These are phyloP conservation scores for Tolypocladium ovalisporum DNA, from an alignment of 2,329 filamentous ascomycete genomes.

Conservation along the genomic window DNA sequence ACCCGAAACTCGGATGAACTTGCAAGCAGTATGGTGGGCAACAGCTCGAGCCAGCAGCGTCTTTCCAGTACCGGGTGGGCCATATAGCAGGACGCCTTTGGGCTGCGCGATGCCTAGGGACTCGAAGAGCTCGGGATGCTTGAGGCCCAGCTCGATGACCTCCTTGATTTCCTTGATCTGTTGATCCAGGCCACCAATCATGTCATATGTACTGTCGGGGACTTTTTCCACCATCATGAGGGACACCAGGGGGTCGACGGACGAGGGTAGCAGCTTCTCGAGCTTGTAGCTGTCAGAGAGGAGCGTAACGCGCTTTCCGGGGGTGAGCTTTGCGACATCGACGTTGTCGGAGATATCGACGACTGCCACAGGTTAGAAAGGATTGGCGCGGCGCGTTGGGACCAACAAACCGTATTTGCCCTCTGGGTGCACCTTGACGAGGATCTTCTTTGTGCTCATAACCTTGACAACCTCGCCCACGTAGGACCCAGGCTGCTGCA, in stretches of 20 bases:
- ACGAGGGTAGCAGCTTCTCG: conserved; percentile 96
- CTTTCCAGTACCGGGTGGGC: conserved; percentile 93
- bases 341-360: conserved; percentile 93
- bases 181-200: conserved; percentile 97
- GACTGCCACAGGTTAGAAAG: conserved; percentile 41
- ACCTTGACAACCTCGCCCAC: conserved; percentile 99
- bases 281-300: conserved; percentile 97
- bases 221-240: conserved; percentile 99
- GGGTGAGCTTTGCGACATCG: conserved; percentile 89
- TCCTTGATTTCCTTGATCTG: conserved; percentile 99
- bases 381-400: background rate
- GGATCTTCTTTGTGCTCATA: conserved; percentile 98
- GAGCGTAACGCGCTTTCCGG: conserved; percentile 93
- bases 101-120: conserved; percentile 97
- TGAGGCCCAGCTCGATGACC: conserved; percentile 95
- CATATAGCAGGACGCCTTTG: conserved; percentile 94
- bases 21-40: conserved; percentile 97
- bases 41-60: conserved; percentile 90
- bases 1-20: conserved; percentile 94
- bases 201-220: conserved; percentile 98
- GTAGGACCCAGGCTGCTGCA: conserved; percentile 96
- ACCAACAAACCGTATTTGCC: conserved; percentile 85
- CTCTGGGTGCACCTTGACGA: conserved; percentile 98
- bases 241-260: conserved; percentile 93
- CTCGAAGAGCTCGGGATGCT: conserved; percentile 97